Conservation (phyloP, 176 grass and related monocot genomes). For the Carex myosuroides region DNA sequence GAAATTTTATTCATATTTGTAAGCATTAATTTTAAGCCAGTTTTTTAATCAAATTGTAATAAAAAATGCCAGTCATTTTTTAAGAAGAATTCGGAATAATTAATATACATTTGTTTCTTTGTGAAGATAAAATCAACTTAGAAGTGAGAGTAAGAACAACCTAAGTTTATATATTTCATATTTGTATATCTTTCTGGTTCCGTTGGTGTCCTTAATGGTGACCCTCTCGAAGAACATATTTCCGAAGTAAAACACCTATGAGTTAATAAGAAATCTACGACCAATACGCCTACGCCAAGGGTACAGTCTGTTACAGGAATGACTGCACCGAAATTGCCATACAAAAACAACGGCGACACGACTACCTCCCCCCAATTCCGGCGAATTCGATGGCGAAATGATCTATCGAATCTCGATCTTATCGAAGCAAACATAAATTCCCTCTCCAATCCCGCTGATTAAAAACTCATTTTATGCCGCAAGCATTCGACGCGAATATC, state of each 20-base stretch:
- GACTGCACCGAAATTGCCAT: background rate
- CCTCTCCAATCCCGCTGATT: background rate
- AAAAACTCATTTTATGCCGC: background rate
- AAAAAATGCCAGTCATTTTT: too few relatives aligned
- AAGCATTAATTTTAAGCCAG: too few relatives aligned
- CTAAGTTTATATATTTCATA: too few relatives aligned
- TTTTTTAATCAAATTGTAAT: too few relatives aligned
- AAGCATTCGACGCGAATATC: background rate
- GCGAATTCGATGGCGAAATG: background rate
- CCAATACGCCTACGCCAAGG: background rate
- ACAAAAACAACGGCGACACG: background rate
- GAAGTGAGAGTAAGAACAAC: too few relatives aligned
- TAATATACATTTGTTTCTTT: too few relatives aligned
- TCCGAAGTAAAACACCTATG: too few relatives aligned
- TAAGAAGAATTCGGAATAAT: too few relatives aligned
- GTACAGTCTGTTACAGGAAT: background rate
- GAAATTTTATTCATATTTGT: too few relatives aligned
- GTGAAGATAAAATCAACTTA: too few relatives aligned
- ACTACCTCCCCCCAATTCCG: background rate
- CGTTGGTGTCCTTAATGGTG: too few relatives aligned
- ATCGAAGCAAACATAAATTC: background rate
- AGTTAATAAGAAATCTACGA: background rate
- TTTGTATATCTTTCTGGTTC: too few relatives aligned
- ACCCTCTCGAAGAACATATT: background rate
- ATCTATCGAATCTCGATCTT: background rate